Percentiles rank a stretch among this genome's conserved stretches.
These are phyloP conservation scores for Thielaviopsis euricoi DNA, from an alignment of 2,329 filamentous ascomycete species.

Conservation along the genomic window DNA sequence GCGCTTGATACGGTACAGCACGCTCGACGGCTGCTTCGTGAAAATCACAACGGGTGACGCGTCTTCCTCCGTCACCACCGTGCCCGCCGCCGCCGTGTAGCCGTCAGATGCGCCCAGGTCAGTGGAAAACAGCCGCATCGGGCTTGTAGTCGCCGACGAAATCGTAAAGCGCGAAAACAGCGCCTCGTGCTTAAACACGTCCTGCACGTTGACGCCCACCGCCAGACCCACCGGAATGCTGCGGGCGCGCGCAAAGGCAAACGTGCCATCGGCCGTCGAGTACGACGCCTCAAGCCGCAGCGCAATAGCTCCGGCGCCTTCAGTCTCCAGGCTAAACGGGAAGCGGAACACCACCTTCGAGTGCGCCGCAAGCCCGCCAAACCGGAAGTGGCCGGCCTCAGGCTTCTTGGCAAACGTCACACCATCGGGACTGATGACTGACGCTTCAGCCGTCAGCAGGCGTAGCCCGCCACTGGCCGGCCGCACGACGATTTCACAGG, in stretches of 20 bases:
- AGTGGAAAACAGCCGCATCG: conserved; percentile 57
- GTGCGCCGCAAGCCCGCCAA: conserved; percentile 29
- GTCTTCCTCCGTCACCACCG: conserved; percentile 28
- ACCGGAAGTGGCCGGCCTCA: conserved; percentile 36
- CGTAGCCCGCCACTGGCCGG: conserved; percentile 50
- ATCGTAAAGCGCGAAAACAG: conserved; percentile 87
- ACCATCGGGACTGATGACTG: conserved; percentile 26
- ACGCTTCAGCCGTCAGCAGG: conserved; percentile 42
- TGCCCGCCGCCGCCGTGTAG: conserved; percentile 47
- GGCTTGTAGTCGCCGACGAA: conserved; percentile 59
- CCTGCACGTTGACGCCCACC: conserved; percentile 89
- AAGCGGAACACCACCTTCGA: conserved; percentile 43
- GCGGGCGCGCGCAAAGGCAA: conserved; percentile 41
- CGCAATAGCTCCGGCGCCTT: conserved; percentile 38
- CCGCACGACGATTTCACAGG: conserved; percentile 43
- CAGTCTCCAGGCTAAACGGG: conserved; percentile 63
- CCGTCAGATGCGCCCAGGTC: conserved; percentile 53
- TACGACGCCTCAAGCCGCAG: conserved; percentile 65
- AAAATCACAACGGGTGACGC: conserved; percentile 52
- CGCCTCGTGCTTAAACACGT: conserved; percentile 70
- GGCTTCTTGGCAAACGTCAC: conserved; percentile 29
- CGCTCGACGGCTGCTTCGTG: conserved; percentile 61
- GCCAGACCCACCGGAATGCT: conserved; percentile 59
- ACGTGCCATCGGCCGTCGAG: conserved; percentile 49
- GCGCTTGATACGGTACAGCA: conserved; percentile 62